Conservation (phyloP, 768 basidiomycete genomes). For the Pisolithus microcarpus region DNA sequence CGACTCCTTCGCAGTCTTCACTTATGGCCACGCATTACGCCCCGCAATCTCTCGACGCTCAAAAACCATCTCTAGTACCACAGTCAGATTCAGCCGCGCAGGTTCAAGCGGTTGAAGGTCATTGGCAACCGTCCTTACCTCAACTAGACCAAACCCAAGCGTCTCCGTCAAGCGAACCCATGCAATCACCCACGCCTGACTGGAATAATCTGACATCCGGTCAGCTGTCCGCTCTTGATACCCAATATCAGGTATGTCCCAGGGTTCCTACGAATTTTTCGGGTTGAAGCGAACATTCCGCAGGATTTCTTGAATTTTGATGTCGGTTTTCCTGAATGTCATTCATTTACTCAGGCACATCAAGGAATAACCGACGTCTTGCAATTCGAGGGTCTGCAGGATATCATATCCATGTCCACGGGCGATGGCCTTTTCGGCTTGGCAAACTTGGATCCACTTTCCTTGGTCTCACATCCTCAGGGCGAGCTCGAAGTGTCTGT, state of each 20-base stretch:
- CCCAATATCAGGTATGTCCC: constrained; percentile 12
- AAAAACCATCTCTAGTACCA: constrained; percentile 7
- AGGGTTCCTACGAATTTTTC: not conserved
- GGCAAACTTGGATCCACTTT: constrained; percentile 24
- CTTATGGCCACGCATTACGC: not conserved
- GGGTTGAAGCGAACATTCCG: not conserved
- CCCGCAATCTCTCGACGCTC: constrained; percentile 3
- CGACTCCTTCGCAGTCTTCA: constrained; percentile 11
- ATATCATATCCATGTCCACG: constrained; percentile 25
- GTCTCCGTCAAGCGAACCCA: not conserved
- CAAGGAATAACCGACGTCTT: constrained; percentile 2
- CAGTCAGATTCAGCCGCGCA: constrained; percentile 5
- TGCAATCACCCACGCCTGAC: not conserved
- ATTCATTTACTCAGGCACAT: constrained; percentile 3
- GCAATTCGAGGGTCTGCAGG: constrained; percentile 20
- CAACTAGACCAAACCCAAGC: not conserved
- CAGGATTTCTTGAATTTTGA: constrained; percentile 11
- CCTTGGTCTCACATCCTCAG: constrained; percentile 27
- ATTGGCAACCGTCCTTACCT: constrained; percentile 1
- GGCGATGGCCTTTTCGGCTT: constrained; percentile 33
- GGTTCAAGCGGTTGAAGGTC: not conserved
- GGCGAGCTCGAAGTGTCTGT: constrained; percentile 32
- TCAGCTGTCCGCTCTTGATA: not conserved
- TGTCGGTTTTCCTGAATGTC: constrained; percentile 8
- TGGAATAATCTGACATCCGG: constrained; percentile 9